Base-by-base conservation (phyloP, 2,329 filamentous ascomycete genomes). In the Ophiocordyceps camponoti-leonardi region DNA sequence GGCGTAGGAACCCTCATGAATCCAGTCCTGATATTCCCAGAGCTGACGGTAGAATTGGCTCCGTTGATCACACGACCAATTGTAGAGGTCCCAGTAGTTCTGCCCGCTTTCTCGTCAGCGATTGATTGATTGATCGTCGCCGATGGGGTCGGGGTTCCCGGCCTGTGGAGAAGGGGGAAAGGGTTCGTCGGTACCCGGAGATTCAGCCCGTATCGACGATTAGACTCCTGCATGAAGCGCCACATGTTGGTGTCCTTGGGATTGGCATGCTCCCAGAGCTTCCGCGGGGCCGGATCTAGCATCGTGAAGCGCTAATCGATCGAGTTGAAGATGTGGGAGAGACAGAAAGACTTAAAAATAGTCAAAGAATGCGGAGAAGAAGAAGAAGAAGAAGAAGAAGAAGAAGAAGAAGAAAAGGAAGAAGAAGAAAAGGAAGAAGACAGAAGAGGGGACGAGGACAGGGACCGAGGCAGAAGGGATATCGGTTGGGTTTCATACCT, bases 61-160 rank as follows among this genome's bases (percentile, higher is more conserved):
- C 33, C 79, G 75, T 31, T 75, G 66, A 16, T 69, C 60, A 49
- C 81, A 68, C 22, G 83, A 86, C 69, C 76, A 92, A 47, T 69
- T 60, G 57, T 87, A 80, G 7, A 93, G 66, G 16, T 86, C 79
- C 45, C 73, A 61, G 58, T 81, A 92, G 3, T 71, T 78, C 72
- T 83, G 51, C 13, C 22, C 6, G 26, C 16, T n/a, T 1, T 12
- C 4, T 12, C 2, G 12, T 28, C 41, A n/a, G 22, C 41, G 31
- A 16, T 6, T 35, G 23, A 8, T 16, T 16, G 13, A 14, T 14
- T n/a, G n/a, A n/a, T n/a, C n/a, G n/a, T n/a, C n/a, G n/a, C n/a
- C n/a, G n/a, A n/a, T n/a, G n/a, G n/a, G n/a, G n/a, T n/a, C n/a
- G n/a, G n/a, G n/a, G n/a, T n/a, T n/a, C n/a, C n/a, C n/a, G n/a